These are phyloP conservation scores for Podospora comata DNA, from an alignment of 495 filamentous ascomycete species.

Conservation along the genomic window DNA sequence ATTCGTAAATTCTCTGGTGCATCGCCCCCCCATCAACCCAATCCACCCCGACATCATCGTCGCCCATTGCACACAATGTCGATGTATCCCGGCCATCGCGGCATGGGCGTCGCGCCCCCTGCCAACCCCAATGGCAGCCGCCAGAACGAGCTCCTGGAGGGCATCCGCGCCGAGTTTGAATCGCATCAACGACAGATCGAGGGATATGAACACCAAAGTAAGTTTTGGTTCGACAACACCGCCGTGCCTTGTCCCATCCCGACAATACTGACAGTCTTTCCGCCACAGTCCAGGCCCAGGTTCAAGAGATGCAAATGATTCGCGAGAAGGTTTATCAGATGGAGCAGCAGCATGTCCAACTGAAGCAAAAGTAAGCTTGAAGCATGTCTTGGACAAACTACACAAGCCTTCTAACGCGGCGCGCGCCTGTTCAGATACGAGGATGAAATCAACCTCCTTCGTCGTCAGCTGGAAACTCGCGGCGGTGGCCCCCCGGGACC, in stretches of 20 bases:
- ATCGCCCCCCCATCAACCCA: conserved; percentile 2
- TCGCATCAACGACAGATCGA: conserved; percentile 68
- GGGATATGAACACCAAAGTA: conserved; percentile 88
- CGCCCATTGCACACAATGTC: conserved; percentile 44
- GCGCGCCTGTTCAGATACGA: conserved; percentile 67
- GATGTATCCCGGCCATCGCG: conserved; percentile 91
- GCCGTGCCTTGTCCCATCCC: conserved; percentile 7
- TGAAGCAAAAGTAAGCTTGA: conserved; percentile 81
- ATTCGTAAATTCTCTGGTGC: conserved; percentile 5
- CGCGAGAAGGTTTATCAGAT: conserved; percentile 85
- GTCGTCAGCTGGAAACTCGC: conserved; percentile 81
- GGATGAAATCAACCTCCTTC: conserved; percentile 79
- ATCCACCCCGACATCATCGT: not conserved
- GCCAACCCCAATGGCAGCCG: conserved; percentile 56
- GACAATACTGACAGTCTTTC: conserved; percentile 9
- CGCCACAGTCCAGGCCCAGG: conserved; percentile 70
- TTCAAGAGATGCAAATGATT: conserved; percentile 90
- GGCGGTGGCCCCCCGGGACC: conserved; percentile 61
- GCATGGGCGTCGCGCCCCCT: conserved; percentile 61
- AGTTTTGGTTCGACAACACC: conserved; percentile 38
- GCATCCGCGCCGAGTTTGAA: conserved; percentile 88
- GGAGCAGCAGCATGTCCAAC: conserved; percentile 77
- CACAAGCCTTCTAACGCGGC: conserved; percentile 8
- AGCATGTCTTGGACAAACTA: not conserved
- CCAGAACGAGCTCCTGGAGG: conserved; percentile 84